A percentile compares a stretch with the other conserved stretches of the same genome.
phyloP scores from a whole-genome alignment of 2,329 filamentous ascomycete genomes.

The Diaporthe destruens region DNA sequence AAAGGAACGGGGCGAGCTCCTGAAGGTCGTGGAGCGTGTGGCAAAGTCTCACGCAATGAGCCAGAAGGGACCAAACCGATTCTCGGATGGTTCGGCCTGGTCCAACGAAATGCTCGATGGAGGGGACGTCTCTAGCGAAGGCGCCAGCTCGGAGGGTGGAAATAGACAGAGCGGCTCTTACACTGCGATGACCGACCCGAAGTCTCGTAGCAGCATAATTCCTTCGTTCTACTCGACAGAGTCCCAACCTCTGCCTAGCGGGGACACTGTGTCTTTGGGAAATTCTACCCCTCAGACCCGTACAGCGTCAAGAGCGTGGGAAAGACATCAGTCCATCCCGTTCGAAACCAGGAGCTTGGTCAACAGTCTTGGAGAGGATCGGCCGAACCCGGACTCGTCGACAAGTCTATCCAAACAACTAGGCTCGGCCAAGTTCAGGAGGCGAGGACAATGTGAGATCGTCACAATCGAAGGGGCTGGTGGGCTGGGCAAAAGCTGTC shows the following conservation, averaged over 20 bases:
- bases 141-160: slow-evolving; percentile 67
- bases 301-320: slow-evolving; percentile 61
- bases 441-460: slow-evolving; percentile 74
- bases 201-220: slow-evolving; percentile 55
- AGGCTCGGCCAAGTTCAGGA: slow-evolving; percentile 69
- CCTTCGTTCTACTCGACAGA: slow-evolving; percentile 56
- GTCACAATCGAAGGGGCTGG: slow-evolving; percentile 71
- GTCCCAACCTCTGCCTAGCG: slow-evolving; percentile 53
- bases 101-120: slow-evolving; percentile 62
- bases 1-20: slow-evolving; percentile 76
- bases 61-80: slow-evolving; percentile 58
- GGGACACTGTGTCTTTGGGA: slow-evolving; percentile 62
- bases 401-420: slow-evolving; percentile 67
- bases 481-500: slow-evolving; percentile 74
- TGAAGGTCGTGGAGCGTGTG: slow-evolving; percentile 82
- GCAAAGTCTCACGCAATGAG: slow-evolving; percentile 71
- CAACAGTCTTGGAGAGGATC: slow-evolving; percentile 60
- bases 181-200: slow-evolving; percentile 60
- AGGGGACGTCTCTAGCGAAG: slow-evolving; percentile 70
- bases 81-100: slow-evolving; percentile 67
- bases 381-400: slow-evolving; percentile 58
- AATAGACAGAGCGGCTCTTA: slow-evolving; percentile 64
- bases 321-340: slow-evolving; percentile 65
- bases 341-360: slow-evolving; percentile 61
- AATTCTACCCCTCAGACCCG: slow-evolving; percentile 55